Evolutionary conservation across 169 alveolate species (phyloP).

Genomic region (Cryptosporidium meleagridis): DNA sequence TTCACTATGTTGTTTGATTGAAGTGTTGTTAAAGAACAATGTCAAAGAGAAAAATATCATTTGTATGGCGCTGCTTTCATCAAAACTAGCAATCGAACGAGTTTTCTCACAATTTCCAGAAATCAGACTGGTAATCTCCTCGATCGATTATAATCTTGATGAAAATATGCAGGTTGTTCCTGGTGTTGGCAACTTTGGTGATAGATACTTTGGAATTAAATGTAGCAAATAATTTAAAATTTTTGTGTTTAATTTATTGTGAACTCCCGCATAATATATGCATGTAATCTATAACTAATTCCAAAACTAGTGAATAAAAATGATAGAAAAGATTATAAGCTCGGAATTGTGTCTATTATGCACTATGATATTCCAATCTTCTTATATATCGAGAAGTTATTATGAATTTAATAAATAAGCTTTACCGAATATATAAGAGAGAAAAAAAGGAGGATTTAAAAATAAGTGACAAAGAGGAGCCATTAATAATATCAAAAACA

Average conservation of each 20-base stretch:
- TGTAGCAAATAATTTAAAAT: background rate
- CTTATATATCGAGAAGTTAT: background rate
- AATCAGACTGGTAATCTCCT: constrained; percentile 81
- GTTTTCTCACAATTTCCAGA: constrained; percentile 78
- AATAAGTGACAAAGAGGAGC: constrained; percentile 28
- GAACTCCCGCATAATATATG: background rate
- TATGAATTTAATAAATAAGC: constrained; percentile 13
- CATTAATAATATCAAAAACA: constrained; percentile 22
- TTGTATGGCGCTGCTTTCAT: constrained; percentile 82
- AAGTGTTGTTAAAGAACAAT: constrained; percentile 79
- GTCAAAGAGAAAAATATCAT: constrained; percentile 82
- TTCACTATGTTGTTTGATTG: constrained; percentile 79
- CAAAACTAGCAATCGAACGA: constrained; percentile 80
- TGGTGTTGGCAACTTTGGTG: constrained; percentile 88
- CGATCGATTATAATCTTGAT: constrained; percentile 79
- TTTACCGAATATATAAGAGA: constrained; percentile 33
- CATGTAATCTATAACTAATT: background rate
- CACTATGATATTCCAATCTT: background rate
- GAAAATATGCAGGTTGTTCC: constrained; percentile 81
- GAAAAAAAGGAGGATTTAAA: background rate
- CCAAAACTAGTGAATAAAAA: background rate
- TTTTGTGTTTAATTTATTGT: background rate
- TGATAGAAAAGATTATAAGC: background rate
- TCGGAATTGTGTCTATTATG: background rate
- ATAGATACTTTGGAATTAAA: constrained; percentile 84